These are phyloP conservation scores for Colletotrichum magnum DNA, from an alignment of 2,329 filamentous ascomycete genomes.

Conservation along the genomic window DNA sequence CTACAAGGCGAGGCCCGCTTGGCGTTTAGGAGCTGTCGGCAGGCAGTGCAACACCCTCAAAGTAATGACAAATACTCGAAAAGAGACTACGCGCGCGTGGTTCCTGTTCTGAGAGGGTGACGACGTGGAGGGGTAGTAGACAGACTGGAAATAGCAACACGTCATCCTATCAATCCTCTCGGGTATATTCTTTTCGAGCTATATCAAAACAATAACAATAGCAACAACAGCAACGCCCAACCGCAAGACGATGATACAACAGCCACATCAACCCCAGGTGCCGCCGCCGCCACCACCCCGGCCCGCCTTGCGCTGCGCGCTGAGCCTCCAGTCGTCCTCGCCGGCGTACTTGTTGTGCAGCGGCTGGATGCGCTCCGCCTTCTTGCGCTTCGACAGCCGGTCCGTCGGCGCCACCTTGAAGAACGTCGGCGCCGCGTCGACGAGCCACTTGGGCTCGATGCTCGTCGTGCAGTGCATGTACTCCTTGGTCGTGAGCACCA, in stretches of 20 bases:
- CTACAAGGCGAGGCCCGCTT: too few relatives aligned
- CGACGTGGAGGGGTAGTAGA: neutral
- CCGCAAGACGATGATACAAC: neutral
- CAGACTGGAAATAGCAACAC: neutral
- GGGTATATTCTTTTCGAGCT: conserved; percentile 6
- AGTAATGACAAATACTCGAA: neutral
- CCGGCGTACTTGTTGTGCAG: conserved; percentile 92
- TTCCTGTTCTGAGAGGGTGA: too few relatives aligned
- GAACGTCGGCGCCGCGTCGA: conserved; percentile 97
- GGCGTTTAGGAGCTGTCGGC: too few relatives aligned
- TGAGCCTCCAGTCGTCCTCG: conserved; percentile 95
- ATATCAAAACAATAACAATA: neutral
- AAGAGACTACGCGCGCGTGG: too few relatives aligned
- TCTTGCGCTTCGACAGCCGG: conserved; percentile 88
- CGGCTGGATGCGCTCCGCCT: conserved; percentile 94
- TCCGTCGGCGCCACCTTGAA: conserved; percentile 97
- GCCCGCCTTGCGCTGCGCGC: conserved; percentile 87
- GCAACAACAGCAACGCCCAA: neutral
- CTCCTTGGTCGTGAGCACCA: conserved; percentile 95
- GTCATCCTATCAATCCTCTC: neutral
- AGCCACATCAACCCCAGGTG: conserved; percentile 81
- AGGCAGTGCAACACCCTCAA: too few relatives aligned
- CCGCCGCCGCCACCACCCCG: conserved; percentile 87
- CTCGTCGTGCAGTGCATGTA: conserved; percentile 97
- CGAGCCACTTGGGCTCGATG: conserved; percentile 95